Evolutionary conservation across 208 protist species (phyloP), one percentile per base, ranked within the genome.

Genomic region (Wallacemonas collosoma): DNA sequence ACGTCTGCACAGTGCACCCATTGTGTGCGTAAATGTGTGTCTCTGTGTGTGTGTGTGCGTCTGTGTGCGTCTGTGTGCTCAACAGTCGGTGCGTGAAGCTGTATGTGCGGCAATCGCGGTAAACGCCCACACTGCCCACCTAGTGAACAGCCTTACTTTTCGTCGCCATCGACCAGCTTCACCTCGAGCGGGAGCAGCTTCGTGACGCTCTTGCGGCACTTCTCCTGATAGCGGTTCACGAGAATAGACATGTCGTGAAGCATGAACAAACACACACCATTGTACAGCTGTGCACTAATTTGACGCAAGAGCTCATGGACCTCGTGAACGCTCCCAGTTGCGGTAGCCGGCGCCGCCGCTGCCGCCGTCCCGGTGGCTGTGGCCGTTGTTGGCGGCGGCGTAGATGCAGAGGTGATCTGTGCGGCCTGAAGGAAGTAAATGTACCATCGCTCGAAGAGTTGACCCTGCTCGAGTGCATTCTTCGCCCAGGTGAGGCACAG

Each of bases 241-340:
- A 95, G 77, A 56, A 89, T 71, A 14, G 72, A 71, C 86, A 93
- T 90, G 81, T 95, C 87, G 47, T 86, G 85, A n/a, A 95, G 77
- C 43, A 93, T 70, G 72, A 91, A 90, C 36, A 73, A 73, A 64
- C 90, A 93, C 6, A 78, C 48, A 5, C 82, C 87, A 53, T 67
- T 79, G 77, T 95, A 93, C 17, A 95, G 74, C 64, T 82, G 77
- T n/a, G 71, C 71, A 35, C 73, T 73, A 38, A 90, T 82, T 39
- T 81, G 73, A 17, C 80, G 68, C 43, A 95, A 74, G 3, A 89
- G 54, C 43, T 77, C 65, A 17, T 86, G 47, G 60, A 89, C 77
- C 38, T 85, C 73, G 51, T 69, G 53, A 39, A 88, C 79, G 9
- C 68, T 74, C 35, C 73, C 68, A 14, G 54, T 15, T 9, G 73